These are phyloP conservation scores for Metarhizium brunneum DNA, from an alignment of 2,329 filamentous ascomycete species.

Conservation along the genomic window DNA sequence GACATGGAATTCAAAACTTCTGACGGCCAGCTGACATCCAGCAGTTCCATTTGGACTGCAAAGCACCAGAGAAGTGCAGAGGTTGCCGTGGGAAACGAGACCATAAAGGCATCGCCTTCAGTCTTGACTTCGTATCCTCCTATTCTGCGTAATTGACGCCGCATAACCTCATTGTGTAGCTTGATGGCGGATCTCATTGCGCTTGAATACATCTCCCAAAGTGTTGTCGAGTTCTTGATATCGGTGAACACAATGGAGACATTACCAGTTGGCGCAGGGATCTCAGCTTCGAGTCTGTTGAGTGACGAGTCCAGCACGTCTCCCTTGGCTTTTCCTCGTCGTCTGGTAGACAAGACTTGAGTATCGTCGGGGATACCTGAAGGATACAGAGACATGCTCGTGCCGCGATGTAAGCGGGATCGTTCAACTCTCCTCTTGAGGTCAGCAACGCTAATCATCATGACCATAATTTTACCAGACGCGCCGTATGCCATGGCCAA, in stretches of 20 bases:
- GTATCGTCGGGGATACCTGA: slow-evolving; percentile 64
- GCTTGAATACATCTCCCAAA: slow-evolving; percentile 92
- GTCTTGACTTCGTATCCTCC: slow-evolving; percentile 99
- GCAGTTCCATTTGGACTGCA: slow-evolving; percentile 77
- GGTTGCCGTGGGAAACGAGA: slow-evolving; percentile 93
- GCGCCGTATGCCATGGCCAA: slow-evolving; percentile 93
- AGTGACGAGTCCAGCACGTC: slow-evolving; percentile 78
- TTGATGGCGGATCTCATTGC: slow-evolving; percentile 97
- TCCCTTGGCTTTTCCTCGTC: slow-evolving; percentile 53
- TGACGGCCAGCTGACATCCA: slow-evolving; percentile 86
- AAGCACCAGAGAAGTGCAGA: slow-evolving; percentile 95
- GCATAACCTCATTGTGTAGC: slow-evolving; percentile 95
- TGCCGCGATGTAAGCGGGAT: slow-evolving; percentile 61
- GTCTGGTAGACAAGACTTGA: slow-evolving; percentile 52
- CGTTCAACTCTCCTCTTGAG: slow-evolving; percentile 74
- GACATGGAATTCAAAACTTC: slow-evolving; percentile 83
- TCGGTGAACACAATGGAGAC: slow-evolving; percentile 95
- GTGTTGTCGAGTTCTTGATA: slow-evolving; percentile 93
- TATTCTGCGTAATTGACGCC: slow-evolving; percentile 82
- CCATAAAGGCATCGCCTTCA: slow-evolving; percentile 99
- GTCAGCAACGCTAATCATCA: slow-evolving; percentile 92
- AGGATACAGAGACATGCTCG: slow-evolving; percentile 78
- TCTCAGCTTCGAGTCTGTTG: slow-evolving; percentile 78
- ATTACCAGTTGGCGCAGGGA: slow-evolving; percentile 83
- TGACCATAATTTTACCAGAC: slow-evolving; percentile 94